phyloP scores from a whole-genome alignment of 176 grass and related monocot genomes.

The Oryza glaberrima region DNA sequence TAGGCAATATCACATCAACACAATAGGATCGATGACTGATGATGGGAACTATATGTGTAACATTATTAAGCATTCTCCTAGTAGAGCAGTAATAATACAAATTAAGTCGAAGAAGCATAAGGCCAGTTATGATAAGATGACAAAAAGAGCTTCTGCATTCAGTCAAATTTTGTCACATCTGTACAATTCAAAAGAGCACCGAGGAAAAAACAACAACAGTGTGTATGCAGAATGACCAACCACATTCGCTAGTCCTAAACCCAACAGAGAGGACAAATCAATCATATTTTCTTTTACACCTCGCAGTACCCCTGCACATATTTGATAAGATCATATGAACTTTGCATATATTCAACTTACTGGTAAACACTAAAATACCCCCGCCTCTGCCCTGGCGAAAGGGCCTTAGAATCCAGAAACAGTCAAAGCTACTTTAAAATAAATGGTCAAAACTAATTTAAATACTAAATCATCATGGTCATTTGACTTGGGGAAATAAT shows the following conservation, averaged over 20 bases:
- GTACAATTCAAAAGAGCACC: neutral
- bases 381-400: neutral
- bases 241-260: neutral
- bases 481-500: conserved; percentile 1
- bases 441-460: no score
- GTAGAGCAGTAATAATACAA: neutral
- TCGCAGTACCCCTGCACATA: neutral
- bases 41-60: conserved; percentile 11
- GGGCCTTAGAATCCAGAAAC: conserved; percentile 8
- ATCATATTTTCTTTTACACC: conserved; percentile 19
- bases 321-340: neutral
- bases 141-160: neutral
- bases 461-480: neutral
- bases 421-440: no score
- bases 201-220: neutral
- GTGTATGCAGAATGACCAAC: neutral
- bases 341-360: conserved; percentile 17
- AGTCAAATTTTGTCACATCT: neutral
- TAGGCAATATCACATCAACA: conserved; percentile 13
- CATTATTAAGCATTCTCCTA: neutral
- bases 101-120: conserved; percentile 13
- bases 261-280: neutral
- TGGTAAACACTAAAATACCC: neutral
- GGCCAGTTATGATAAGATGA: neutral
- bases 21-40: conserved; percentile 4